Conservation (phyloP, 1,139 yeast genomes). For the Protomyces lactucae-debilis region DNA sequence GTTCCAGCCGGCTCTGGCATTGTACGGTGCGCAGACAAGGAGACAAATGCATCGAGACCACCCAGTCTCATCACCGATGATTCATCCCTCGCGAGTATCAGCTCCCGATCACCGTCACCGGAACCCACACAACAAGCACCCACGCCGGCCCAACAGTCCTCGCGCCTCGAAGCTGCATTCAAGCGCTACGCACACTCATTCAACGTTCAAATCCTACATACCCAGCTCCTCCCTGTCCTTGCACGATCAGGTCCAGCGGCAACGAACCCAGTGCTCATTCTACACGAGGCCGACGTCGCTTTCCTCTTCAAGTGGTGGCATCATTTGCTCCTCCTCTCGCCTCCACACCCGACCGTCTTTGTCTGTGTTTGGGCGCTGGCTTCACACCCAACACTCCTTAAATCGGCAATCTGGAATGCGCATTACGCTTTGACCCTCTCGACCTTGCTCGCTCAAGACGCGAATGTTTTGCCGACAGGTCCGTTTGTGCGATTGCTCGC, state of each 20-base stretch:
- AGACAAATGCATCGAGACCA: conserved; percentile 3
- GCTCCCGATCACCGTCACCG: conserved; percentile 23
- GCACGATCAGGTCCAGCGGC: not conserved
- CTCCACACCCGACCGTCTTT: conserved; percentile 5
- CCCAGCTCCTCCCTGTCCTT: conserved; percentile 11
- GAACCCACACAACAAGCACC: conserved; percentile 5
- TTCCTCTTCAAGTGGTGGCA: conserved; percentile 25
- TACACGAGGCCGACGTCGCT: conserved; percentile 20
- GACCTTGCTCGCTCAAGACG: conserved; percentile 1
- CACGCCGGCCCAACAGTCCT: not conserved
- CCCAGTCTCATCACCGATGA: conserved; percentile 21
- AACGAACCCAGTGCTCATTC: not conserved
- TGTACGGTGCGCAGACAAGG: not conserved
- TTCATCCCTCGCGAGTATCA: conserved; percentile 9
- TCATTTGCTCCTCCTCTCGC: conserved; percentile 12
- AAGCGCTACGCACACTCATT: conserved; percentile 5
- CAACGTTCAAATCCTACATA: conserved; percentile 10
- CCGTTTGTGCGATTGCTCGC: conserved; percentile 9
- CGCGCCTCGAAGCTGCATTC: conserved; percentile 16
- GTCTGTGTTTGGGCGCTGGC: conserved; percentile 18
- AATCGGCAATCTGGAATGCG: conserved; percentile 14
- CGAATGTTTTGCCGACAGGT: conserved; percentile 1
- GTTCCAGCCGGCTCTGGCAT: not conserved
- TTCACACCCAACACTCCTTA: conserved; percentile 7
- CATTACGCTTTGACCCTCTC: conserved; percentile 22